Conservation (phyloP, 1,139 yeast genomes). For the Cylindricascospora bacillispora region DNA sequence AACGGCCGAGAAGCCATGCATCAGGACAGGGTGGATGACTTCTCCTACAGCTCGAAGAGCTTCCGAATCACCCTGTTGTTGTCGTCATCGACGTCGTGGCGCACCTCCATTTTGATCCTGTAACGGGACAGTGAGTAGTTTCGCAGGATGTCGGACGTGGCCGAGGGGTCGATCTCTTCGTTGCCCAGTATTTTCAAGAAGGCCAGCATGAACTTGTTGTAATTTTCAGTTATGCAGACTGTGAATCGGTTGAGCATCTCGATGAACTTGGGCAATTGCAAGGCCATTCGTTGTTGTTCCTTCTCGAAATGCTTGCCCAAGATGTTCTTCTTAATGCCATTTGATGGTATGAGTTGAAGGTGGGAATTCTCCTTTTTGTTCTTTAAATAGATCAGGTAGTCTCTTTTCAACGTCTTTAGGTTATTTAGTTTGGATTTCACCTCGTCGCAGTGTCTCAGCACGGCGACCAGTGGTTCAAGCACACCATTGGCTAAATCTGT, state of each 20-base stretch:
- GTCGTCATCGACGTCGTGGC: too few relatives aligned
- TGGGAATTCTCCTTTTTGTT: slow-evolving; percentile 17
- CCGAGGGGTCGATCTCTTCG: too few relatives aligned
- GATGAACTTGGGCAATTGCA: slow-evolving; percentile 24
- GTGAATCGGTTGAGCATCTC: slow-evolving; percentile 9
- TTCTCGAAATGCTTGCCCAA: slow-evolving; percentile 20
- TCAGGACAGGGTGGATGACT: too few relatives aligned
- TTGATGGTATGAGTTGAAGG: slow-evolving; percentile 10
- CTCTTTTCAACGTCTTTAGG: slow-evolving; percentile 22
- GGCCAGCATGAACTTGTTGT: slow-evolving; percentile 14
- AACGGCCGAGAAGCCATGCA: too few relatives aligned
- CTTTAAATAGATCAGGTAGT: slow-evolving; percentile 19
- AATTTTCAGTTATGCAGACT: slow-evolving; percentile 13
- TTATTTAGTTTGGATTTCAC: slow-evolving; percentile 21
- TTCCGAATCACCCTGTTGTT: too few relatives aligned
- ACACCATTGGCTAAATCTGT: slow-evolving; percentile 18
- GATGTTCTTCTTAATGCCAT: slow-evolving; percentile 19
- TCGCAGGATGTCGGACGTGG: too few relatives aligned
- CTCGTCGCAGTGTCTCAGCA: slow-evolving; percentile 15
- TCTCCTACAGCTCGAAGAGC: too few relatives aligned
- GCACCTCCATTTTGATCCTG: too few relatives aligned
- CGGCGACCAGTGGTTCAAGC: slow-evolving; percentile 17
- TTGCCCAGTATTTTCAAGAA: too few relatives aligned
- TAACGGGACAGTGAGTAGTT: too few relatives aligned
- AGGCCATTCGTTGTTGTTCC: slow-evolving; percentile 21